Evolutionary conservation across 192 early-diverging fungal genomes (phyloP).

Genomic region (Oehlia diaphana): DNA sequence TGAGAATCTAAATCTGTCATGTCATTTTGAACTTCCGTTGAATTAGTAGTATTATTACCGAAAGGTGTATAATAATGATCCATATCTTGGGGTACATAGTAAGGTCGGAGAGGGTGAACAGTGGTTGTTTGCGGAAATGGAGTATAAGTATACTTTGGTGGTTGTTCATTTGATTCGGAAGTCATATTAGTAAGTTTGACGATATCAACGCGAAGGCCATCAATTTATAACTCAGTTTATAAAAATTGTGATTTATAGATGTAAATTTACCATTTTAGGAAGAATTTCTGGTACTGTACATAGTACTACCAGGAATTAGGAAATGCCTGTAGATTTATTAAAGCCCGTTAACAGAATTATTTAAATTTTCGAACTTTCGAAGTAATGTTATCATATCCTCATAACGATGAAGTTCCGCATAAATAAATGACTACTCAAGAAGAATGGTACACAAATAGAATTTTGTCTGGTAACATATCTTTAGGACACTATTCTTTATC

Average conservation of each 20-base stretch:
- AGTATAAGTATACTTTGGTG: slow-evolving; percentile 21
- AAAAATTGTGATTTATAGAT: neutral
- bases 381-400: too few relatives aligned
- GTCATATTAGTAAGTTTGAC: neutral
- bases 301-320: too few relatives aligned
- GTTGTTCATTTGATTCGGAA: neutral
- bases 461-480: too few relatives aligned
- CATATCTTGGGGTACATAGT: slow-evolving; percentile 18
- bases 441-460: too few relatives aligned
- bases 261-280: neutral
- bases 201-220: neutral
- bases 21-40: neutral
- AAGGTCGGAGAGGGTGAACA: slow-evolving; percentile 28
- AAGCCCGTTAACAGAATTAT: too few relatives aligned
- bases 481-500: too few relatives aligned
- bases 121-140: slow-evolving; percentile 24
- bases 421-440: too few relatives aligned
- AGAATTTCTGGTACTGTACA: too few relatives aligned
- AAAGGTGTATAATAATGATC: slow-evolving; percentile 28
- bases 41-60: slow-evolving; percentile 15
- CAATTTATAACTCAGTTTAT: neutral
- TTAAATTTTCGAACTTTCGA: too few relatives aligned
- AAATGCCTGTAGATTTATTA: too few relatives aligned
- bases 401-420: too few relatives aligned
- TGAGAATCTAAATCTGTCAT: slow-evolving; percentile 38